Conservation (phyloP, 176 grass and related monocot genomes). For the Saccharum spontaneum region DNA sequence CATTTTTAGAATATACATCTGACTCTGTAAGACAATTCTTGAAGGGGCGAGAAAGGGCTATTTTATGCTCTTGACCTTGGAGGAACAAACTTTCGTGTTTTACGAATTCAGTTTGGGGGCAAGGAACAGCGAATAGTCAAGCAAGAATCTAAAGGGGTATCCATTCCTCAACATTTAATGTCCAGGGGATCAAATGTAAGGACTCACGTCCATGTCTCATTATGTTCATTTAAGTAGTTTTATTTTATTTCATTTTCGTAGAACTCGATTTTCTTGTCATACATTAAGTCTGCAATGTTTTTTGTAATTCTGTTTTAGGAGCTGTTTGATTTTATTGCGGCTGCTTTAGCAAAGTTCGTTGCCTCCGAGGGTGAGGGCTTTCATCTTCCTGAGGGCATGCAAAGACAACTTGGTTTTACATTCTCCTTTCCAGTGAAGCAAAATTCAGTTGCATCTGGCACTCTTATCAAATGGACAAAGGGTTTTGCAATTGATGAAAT, state of each 20-base stretch:
- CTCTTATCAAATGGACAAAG: slow-evolving; percentile 92
- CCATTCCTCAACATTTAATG: slow-evolving; percentile 78
- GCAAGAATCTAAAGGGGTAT: slow-evolving; percentile 61
- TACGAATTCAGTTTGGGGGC: slow-evolving; percentile 72
- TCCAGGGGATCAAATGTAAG: slow-evolving; percentile 60
- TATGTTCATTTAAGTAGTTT: neutral
- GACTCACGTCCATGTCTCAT: neutral
- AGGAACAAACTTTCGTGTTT: slow-evolving; percentile 82
- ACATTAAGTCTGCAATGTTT: neutral
- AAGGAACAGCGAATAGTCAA: slow-evolving; percentile 63
- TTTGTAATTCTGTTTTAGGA: slow-evolving; percentile 49
- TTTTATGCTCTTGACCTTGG: slow-evolving; percentile 90
- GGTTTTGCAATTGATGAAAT: slow-evolving; percentile 72
- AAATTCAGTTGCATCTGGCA: slow-evolving; percentile 66
- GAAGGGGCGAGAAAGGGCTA: slow-evolving; percentile 61
- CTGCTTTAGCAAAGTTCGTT: slow-evolving; percentile 70
- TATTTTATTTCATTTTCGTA: neutral
- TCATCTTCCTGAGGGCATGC: slow-evolving; percentile 61
- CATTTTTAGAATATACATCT: neutral
- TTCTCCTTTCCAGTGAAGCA: slow-evolving; percentile 94
- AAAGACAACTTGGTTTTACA: slow-evolving; percentile 82
- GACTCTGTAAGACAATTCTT: neutral
- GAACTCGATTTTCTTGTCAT: neutral
- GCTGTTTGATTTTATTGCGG: slow-evolving; percentile 79
- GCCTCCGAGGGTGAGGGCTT: slow-evolving; percentile 67